Percentiles rank a stretch among this genome's conserved stretches.
Evolutionary conservation across 352 stramenopile genomes (phyloP).

Genomic region (Globisporangium carolinianum): DNA sequence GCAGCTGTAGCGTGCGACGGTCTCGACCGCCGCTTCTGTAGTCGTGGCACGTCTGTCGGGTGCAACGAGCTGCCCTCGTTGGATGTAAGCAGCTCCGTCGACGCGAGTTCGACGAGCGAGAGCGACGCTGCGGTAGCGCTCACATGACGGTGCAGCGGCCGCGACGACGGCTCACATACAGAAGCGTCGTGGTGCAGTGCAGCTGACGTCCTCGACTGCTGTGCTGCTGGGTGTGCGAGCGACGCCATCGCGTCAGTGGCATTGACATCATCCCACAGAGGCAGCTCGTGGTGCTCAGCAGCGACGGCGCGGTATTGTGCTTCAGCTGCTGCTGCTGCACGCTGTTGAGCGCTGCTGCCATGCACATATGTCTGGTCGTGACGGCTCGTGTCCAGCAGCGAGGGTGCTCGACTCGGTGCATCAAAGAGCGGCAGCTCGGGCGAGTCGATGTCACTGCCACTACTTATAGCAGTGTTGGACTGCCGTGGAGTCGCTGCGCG

Average conservation of each 20-base stretch:
- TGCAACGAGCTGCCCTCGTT: background rate
- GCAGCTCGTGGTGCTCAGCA: background rate
- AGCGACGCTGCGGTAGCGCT: background rate
- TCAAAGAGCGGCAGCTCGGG: constrained; percentile 3
- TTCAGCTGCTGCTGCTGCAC: background rate
- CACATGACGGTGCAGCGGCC: too few species aligned
- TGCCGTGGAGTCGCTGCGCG: too few species aligned
- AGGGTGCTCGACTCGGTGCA: background rate
- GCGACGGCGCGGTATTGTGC: background rate
- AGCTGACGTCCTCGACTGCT: too few species aligned
- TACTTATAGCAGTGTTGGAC: background rate
- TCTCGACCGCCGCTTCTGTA: background rate
- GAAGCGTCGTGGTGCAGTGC: background rate
- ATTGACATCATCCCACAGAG: background rate
- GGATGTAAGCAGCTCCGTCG: constrained; percentile 2
- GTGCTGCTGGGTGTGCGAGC: too few species aligned
- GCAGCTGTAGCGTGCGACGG: background rate
- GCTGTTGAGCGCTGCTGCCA: too few species aligned
- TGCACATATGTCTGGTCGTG: background rate
- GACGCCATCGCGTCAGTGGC: too few species aligned
- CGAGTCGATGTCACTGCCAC: too few species aligned
- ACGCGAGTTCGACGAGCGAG: constrained; percentile 10
- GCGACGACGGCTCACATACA: too few species aligned
- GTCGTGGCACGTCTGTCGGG: too few species aligned
- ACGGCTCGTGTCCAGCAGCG: background rate